These are phyloP conservation scores for Whalleya microplaca DNA, from an alignment of 2,329 filamentous ascomycete species.

Conservation along the genomic window DNA sequence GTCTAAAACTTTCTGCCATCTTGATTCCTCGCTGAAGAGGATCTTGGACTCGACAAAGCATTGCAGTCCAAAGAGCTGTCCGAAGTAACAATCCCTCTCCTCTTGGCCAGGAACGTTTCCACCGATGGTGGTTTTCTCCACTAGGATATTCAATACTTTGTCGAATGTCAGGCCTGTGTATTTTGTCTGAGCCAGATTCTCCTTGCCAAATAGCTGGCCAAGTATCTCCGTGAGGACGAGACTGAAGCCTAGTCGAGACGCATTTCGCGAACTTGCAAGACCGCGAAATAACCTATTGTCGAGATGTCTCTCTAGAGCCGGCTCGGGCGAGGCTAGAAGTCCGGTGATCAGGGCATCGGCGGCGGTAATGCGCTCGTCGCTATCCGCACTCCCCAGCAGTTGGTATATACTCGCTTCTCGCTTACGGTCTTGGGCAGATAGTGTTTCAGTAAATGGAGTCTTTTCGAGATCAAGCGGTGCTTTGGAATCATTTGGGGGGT, in stretches of 20 bases:
- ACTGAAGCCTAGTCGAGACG: constrained; percentile 85
- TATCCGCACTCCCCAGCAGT: constrained; percentile 62
- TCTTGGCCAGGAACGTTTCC: constrained; percentile 69
- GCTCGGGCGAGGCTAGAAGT: constrained; percentile 56
- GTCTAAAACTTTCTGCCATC: constrained; percentile 71
- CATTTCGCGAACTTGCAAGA: constrained; percentile 87
- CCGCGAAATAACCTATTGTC: constrained; percentile 79
- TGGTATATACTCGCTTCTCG: constrained; percentile 65
- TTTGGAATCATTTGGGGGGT: constrained; percentile 26
- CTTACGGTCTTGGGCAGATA: constrained; percentile 56
- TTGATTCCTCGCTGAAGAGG: constrained; percentile 62
- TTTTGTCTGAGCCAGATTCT: constrained; percentile 47
- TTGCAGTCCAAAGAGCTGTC: constrained; percentile 84
- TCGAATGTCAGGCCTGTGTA: constrained; percentile 61
- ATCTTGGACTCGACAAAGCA: constrained; percentile 81
- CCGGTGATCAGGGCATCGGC: constrained; percentile 62
- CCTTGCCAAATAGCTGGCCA: constrained; percentile 66
- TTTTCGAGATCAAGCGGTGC: constrained; percentile 41
- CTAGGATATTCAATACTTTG: constrained; percentile 54
- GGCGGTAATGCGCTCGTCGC: constrained; percentile 58
- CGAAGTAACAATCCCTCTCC: constrained; percentile 82
- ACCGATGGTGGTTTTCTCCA: constrained; percentile 58
- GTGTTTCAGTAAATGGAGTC: constrained; percentile 56
- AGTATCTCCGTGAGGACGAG: constrained; percentile 84
- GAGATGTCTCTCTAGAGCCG: constrained; percentile 60